These are phyloP conservation scores for Acidiella bohemica DNA, from an alignment of 495 filamentous ascomycete genomes.

Conservation along the genomic window DNA sequence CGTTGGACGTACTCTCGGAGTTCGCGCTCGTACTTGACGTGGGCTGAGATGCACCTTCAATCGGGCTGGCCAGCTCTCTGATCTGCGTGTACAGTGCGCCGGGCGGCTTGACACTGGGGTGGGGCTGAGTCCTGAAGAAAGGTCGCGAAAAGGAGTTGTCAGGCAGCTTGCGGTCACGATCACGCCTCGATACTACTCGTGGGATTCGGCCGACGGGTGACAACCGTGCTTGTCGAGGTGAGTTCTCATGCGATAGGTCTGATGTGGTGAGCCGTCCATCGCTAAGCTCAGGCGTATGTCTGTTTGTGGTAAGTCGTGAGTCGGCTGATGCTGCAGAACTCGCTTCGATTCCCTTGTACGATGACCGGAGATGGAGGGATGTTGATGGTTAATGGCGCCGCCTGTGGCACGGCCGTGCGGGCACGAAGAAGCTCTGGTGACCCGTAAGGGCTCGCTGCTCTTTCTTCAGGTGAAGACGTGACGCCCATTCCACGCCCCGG, in stretches of 20 bases:
- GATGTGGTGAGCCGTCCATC: slow-evolving; percentile 24
- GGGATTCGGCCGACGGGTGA: slow-evolving; percentile 85
- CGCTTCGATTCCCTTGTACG: neutral
- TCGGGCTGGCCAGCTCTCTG: slow-evolving; percentile 18
- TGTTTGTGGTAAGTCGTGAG: too few relatives aligned
- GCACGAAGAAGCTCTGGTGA: slow-evolving; percentile 11
- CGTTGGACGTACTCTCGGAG: slow-evolving; percentile 7
- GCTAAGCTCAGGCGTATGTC: slow-evolving; percentile 12
- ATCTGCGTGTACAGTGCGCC: slow-evolving; percentile 19
- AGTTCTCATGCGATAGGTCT: slow-evolving; percentile 24
- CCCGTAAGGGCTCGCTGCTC: too few relatives aligned
- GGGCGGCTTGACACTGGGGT: slow-evolving; percentile 30
- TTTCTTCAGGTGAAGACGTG: too few relatives aligned
- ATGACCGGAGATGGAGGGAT: slow-evolving; percentile 1
- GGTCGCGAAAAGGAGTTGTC: slow-evolving; percentile 79
- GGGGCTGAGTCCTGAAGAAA: slow-evolving; percentile 39
- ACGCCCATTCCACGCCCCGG: too few relatives aligned
- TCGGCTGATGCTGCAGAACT: neutral
- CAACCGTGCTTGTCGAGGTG: slow-evolving; percentile 32
- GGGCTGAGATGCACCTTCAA: slow-evolving; percentile 14
- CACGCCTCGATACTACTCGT: slow-evolving; percentile 59
- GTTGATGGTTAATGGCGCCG: slow-evolving; percentile 2
- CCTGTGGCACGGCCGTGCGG: slow-evolving; percentile 1
- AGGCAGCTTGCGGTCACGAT: slow-evolving; percentile 53
- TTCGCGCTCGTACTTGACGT: slow-evolving; percentile 15